Evolutionary conservation across 1,284 basidiomycete genomes (phyloP).

Genomic region (Puccinia polysora): DNA sequence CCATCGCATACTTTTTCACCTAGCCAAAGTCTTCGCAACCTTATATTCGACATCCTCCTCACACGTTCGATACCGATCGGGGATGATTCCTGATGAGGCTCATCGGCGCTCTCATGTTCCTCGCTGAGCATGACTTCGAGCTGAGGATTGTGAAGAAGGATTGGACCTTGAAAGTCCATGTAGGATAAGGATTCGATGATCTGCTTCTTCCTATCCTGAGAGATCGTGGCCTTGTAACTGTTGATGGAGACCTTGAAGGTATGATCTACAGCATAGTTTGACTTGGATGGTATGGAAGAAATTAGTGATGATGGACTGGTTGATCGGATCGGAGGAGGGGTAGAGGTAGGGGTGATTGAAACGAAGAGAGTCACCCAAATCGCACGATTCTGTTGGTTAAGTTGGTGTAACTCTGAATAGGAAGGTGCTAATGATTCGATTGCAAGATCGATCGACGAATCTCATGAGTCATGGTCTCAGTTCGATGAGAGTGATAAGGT

Average conservation of each 20-base stretch:
- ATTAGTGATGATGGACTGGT: no score
- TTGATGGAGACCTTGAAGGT: constrained; percentile 78
- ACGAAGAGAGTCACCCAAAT: constrained; percentile 41
- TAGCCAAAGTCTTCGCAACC: constrained; percentile 44
- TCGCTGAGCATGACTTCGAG: constrained; percentile 76
- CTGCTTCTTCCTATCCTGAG: constrained; percentile 56
- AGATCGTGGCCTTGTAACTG: constrained; percentile 70
- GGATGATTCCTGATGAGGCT: constrained; percentile 23
- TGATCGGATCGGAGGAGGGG: no score
- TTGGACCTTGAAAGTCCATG: constrained; percentile 75
- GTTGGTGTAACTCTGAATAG: constrained; percentile 18
- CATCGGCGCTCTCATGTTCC: constrained; percentile 65
- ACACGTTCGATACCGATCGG: constrained; percentile 3
- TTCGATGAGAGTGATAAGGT: neutral
- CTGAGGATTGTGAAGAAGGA: constrained; percentile 76
- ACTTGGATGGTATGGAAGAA: no score
- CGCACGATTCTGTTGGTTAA: constrained; percentile 18
- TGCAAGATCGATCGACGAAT: no score
- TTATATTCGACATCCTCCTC: constrained; percentile 29
- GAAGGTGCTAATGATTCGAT: constrained; percentile 12
- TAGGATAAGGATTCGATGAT: constrained; percentile 78
- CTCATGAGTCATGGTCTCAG: no score
- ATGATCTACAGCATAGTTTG: constrained; percentile 47
- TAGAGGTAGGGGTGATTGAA: no score
- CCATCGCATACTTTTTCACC: constrained; percentile 48